Evolutionary conservation across 1,139 yeast genomes (phyloP), one percentile per base, ranked within the genome.

Genomic region (Candida glucosophila): DNA sequence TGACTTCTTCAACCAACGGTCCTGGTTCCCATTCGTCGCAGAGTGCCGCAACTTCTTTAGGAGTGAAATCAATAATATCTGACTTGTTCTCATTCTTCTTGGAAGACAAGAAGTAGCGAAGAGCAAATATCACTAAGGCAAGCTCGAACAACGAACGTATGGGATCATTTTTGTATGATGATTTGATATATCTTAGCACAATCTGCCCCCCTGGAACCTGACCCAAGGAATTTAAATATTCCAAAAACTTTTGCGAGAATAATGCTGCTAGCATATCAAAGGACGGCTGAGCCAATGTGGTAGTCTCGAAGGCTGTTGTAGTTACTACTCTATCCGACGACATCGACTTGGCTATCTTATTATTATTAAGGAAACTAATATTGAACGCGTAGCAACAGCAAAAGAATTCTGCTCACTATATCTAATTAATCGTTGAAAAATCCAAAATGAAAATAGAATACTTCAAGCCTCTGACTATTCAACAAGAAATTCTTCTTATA

Each of bases 141-240:
- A 82, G 55, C 54, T 90, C 99, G 33, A 90, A 67, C 10, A 85
- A 48, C 2, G 97, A 82, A 41, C 98, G 72, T 32, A 85, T 68
- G 2, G 99, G 99, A 52, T 90, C 99, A 54, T 90, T 73, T 49
- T 85, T 88, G 50, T 88, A 88, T 4, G 96, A 85, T n/a, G 86
- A 77, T 39, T 69, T 71, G 43, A 90, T 77, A 52, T 90, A 90
- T 32, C 88, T 66, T 25, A 82, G 60, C 12, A 85, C 53, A 29
- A 80, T 71, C 18, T 67, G 66, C 10, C 95, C 94, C 20, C 97
- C 97, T 2, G 98, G 98, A 14, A 83, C 34, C 22, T 44, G 48
- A 22, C 54, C 59, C 28, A 65, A 49, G 25, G 39, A 40, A 37
- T 60, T 54, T 32, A 64, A 46, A 36, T 60, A 59, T 20, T 43